These are phyloP conservation scores for Dendrocalamus sinicus DNA, from an alignment of 176 grass and related monocot genomes.

Conservation along the genomic window DNA sequence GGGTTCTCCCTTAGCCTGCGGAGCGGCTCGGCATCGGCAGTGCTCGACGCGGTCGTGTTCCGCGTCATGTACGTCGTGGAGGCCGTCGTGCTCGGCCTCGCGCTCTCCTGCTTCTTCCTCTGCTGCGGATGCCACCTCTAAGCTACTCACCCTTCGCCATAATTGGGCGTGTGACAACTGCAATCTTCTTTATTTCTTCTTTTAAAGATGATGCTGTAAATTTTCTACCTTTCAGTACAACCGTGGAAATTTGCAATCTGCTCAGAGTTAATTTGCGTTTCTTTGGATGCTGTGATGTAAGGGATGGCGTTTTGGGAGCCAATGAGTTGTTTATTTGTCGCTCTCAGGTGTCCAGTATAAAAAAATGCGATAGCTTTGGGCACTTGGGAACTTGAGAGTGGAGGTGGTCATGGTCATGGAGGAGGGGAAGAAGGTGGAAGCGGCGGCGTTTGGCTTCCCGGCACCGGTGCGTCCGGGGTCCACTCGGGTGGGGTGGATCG, in stretches of 20 bases:
- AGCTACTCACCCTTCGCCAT: not conserved
- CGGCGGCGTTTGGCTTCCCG: constrained; percentile 48
- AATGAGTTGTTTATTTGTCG: constrained; percentile 17
- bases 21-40: constrained; percentile 54
- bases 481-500: constrained; percentile 81
- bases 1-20: constrained; percentile 40
- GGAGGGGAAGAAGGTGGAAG: not conserved
- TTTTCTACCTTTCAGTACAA: not conserved
- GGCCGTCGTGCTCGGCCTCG: constrained; percentile 81
- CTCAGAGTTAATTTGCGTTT: not conserved
- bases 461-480: constrained; percentile 43
- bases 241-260: not conserved
- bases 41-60: constrained; percentile 63
- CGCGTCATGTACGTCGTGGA: constrained; percentile 76
- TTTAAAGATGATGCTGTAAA: constrained; percentile 24
- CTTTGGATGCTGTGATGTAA: constrained; percentile 13
- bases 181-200: not conserved
- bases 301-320: not conserved
- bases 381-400: constrained; percentile 19
- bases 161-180: not conserved
- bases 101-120: constrained; percentile 88
- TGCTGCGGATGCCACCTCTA: constrained; percentile 86
- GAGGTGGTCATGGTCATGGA: constrained; percentile 35
- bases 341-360: not conserved
- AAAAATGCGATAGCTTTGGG: constrained; percentile 15